Conservation (phyloP, 2,329 filamentous ascomycete genomes). For the Cladosporium cucumerinum region DNA sequence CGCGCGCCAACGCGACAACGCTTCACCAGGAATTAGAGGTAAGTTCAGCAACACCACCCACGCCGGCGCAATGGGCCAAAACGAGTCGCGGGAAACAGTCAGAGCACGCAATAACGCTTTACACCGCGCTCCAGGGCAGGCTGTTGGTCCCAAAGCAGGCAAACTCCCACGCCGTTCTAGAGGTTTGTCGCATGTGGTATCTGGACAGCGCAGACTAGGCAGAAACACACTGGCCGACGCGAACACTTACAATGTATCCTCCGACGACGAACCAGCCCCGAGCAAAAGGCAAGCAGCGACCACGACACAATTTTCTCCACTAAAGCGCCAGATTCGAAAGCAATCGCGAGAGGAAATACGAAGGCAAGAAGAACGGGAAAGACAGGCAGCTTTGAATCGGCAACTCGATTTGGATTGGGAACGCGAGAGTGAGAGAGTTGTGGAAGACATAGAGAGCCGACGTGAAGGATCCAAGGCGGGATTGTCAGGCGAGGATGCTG, state of each 20-base stretch:
- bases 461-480: background rate
- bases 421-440: background rate
- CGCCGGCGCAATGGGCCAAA: conserved; percentile 3
- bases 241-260: background rate
- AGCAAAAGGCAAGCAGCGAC: background rate
- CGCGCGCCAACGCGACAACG: background rate
- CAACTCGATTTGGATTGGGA: background rate
- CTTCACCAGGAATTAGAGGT: background rate
- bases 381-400: background rate
- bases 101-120: background rate
- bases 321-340: background rate
- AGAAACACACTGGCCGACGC: background rate
- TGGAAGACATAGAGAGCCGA: background rate
- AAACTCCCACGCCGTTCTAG: conserved; percentile 3
- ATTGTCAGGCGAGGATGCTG: background rate
- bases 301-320: background rate
- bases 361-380: background rate
- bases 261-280: background rate
- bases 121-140: background rate
- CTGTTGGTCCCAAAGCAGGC: background rate
- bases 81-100: background rate
- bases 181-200: background rate
- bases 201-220: background rate
- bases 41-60: background rate
- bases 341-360: background rate